Conservation (phyloP, 257 asterid species). For the Nicotiana obtusifolia region DNA sequence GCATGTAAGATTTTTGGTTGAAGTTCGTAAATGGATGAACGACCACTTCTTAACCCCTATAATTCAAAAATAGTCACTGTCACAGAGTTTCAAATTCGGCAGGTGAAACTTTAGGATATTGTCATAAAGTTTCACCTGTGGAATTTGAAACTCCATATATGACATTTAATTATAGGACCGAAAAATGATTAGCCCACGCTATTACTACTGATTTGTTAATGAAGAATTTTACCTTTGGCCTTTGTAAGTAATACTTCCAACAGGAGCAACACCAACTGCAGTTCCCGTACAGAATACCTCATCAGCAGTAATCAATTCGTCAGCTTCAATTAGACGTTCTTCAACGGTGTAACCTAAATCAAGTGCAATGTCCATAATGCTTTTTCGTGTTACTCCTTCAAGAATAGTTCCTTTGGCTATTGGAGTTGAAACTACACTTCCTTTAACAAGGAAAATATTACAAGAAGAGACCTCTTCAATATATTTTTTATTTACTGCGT, state of each 20-base stretch:
- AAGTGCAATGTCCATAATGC: slow-evolving; percentile 65
- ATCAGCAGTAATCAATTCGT: slow-evolving; percentile 61
- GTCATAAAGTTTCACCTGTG: too few species aligned
- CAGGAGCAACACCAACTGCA: slow-evolving; percentile 84
- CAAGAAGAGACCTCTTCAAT: slow-evolving; percentile 77
- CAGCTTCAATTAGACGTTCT: slow-evolving; percentile 55
- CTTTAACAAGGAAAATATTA: slow-evolving; percentile 64
- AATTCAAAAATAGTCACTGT: too few species aligned
- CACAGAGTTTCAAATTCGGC: too few species aligned
- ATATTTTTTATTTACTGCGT: slow-evolving; percentile 48
- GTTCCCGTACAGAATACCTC: slow-evolving; percentile 95
- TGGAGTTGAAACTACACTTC: slow-evolving; percentile 59
- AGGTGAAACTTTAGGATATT: too few species aligned
- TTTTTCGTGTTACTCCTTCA: slow-evolving; percentile 69
- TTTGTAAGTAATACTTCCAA: slow-evolving; percentile 63
- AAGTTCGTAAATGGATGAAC: too few species aligned
- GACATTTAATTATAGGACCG: too few species aligned
- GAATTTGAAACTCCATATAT: too few species aligned
- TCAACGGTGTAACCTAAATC: slow-evolving; percentile 54
- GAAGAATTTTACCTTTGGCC: slow-evolving; percentile 41
- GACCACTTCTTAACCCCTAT: too few species aligned
- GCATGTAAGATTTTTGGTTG: neutral
- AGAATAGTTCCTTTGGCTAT: slow-evolving; percentile 56
- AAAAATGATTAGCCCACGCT: too few species aligned
- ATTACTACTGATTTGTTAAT: too few species aligned